Evolutionary conservation across 2,329 filamentous ascomycete species (phyloP).

Genomic region (Arachnomyces sp.): DNA sequence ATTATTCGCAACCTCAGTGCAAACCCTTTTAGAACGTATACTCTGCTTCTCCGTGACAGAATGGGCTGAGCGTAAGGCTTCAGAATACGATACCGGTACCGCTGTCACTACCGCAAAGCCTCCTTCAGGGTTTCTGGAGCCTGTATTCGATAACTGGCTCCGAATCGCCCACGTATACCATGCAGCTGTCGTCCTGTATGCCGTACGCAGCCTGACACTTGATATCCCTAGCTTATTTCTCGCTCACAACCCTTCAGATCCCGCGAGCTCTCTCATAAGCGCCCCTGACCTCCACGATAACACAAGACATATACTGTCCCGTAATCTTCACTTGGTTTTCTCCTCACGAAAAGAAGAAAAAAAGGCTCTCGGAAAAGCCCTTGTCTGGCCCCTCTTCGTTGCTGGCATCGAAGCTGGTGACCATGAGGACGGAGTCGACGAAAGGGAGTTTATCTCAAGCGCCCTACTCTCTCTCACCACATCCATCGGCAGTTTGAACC

Average conservation of each 20-base stretch:
- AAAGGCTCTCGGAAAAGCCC: constrained; percentile 6
- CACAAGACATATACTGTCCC: constrained; percentile 10
- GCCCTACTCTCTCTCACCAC: constrained; percentile 6
- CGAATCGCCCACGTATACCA: constrained; percentile 11
- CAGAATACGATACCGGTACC: constrained; percentile 1
- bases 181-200: constrained; percentile 11
- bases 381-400: constrained; percentile 13
- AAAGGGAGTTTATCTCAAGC: constrained; percentile 3
- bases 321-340: constrained; percentile 5
- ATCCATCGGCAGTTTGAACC: constrained; percentile 9
- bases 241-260: neutral
- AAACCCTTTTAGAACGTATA: constrained; percentile 7
- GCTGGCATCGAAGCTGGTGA: constrained; percentile 12
- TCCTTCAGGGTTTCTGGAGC: constrained; percentile 8
- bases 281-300: constrained; percentile 9
- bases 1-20: neutral
- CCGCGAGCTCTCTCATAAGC: constrained; percentile 1
- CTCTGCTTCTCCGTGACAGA: constrained; percentile 9
- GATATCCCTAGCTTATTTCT: constrained; percentile 9
- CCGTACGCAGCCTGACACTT: constrained; percentile 10
- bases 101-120: neutral
- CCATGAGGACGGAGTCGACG: constrained; percentile 1
- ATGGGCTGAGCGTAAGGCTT: constrained; percentile 9
- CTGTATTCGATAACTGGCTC: constrained; percentile 9
- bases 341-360: neutral